These are phyloP conservation scores for Beverwykella pulmonaria DNA, from an alignment of 495 filamentous ascomycete genomes.

Conservation along the genomic window DNA sequence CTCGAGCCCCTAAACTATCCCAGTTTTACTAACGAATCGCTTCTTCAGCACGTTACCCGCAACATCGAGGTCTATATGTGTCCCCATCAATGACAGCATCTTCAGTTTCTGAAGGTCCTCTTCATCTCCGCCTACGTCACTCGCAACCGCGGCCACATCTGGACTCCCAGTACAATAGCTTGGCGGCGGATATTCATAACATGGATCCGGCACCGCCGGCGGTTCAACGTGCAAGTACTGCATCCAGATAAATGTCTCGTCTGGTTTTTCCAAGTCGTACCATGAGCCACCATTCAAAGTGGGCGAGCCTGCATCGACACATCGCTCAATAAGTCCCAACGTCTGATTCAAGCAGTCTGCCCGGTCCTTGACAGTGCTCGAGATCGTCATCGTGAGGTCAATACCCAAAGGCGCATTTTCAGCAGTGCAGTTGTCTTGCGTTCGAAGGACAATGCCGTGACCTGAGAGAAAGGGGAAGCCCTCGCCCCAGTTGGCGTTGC, in stretches of 20 bases:
- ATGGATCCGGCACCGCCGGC: background rate
- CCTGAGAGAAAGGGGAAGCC: constrained; percentile 7
- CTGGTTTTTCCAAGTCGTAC: background rate
- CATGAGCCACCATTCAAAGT: background rate
- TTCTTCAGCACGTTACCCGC: background rate
- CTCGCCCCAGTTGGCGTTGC: constrained; percentile 1
- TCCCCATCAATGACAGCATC: background rate
- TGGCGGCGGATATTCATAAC: constrained; percentile 6
- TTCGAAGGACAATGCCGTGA: background rate
- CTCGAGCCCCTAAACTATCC: background rate
- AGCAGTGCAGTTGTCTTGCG: constrained; percentile 1
- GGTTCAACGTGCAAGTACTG: background rate
- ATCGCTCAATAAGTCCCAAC: background rate
- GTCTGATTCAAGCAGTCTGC: background rate
- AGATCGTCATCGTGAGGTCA: constrained; percentile 2
- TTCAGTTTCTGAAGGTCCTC: background rate
- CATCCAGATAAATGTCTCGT: constrained; percentile 9
- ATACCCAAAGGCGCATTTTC: background rate
- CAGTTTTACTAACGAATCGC: background rate
- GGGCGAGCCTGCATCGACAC: background rate
- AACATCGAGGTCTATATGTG: background rate
- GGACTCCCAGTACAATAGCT: background rate
- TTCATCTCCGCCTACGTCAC: no score
- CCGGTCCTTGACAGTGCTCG: constrained; percentile 1
- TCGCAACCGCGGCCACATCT: no score